Percentiles rank a stretch among this genome's conserved stretches.
Conservation (phyloP, 306 rosid species). For the Inga leiocalycina region DNA sequence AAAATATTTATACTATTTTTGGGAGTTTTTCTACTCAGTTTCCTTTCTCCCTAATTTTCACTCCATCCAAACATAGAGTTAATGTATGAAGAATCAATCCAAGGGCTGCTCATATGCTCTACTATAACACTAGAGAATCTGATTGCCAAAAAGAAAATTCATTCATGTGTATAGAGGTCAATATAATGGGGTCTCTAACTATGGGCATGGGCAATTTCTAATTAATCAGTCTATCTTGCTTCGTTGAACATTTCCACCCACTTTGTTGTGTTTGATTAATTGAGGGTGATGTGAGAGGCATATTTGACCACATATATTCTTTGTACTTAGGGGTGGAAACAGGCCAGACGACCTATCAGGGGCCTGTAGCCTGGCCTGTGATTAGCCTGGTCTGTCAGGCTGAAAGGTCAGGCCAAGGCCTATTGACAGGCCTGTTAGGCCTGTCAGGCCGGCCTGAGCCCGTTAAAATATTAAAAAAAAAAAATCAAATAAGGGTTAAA, state of each 20-base stretch:
- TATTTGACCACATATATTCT: conserved; percentile 21
- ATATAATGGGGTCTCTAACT: background rate
- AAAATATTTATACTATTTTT: too few species aligned
- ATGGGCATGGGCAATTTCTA: background rate
- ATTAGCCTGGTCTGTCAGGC: too few species aligned
- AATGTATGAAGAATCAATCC: background rate
- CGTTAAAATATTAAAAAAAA: too few species aligned
- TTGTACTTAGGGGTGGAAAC: background rate
- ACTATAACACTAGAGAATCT: background rate
- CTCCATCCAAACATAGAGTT: background rate
- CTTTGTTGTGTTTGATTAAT: background rate
- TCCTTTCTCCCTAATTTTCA: too few species aligned
- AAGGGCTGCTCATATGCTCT: background rate
- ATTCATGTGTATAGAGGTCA: background rate
- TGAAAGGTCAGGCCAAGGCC: too few species aligned
- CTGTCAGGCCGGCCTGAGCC: too few species aligned
- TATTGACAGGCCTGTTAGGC: too few species aligned
- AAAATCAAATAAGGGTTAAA: too few species aligned
- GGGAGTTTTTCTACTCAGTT: too few species aligned
- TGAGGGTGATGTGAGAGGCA: conserved; percentile 24
- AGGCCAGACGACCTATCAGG: too few species aligned
- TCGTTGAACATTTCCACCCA: background rate
- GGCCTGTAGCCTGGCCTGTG: too few species aligned
- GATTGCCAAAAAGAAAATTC: background rate
- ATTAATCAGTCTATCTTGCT: background rate